Percentiles rank a stretch among this genome's conserved stretches.
Evolutionary conservation across 2,329 filamentous ascomycete species (phyloP).

Genomic region (Aspergillus spinulosporus): DNA sequence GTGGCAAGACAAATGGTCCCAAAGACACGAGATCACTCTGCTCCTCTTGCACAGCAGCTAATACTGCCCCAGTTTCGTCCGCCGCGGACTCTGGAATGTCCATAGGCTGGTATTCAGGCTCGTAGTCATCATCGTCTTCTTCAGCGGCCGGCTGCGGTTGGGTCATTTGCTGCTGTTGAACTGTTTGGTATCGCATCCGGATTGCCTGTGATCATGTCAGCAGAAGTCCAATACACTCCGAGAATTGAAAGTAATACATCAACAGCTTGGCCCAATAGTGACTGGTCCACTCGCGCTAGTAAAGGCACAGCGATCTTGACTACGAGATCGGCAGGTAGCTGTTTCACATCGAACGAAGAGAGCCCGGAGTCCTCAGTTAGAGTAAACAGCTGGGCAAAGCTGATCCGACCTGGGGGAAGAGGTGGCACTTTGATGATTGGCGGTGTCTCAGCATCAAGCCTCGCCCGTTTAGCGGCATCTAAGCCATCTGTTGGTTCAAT

Average conservation of each 20-base stretch:
- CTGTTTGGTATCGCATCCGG: constrained; percentile 39
- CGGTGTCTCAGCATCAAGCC: constrained; percentile 58
- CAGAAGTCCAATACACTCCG: neutral
- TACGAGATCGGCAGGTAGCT: constrained; percentile 72
- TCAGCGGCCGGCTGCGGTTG: constrained; percentile 31
- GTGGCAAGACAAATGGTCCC: constrained; percentile 74
- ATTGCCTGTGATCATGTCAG: constrained; percentile 36
- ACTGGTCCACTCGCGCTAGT: constrained; percentile 68
- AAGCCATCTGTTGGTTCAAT: constrained; percentile 69
- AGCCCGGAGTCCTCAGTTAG: constrained; percentile 74
- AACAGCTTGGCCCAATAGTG: constrained; percentile 70
- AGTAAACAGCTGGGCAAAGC: constrained; percentile 80
- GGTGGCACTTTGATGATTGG: constrained; percentile 62
- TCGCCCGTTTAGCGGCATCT: constrained; percentile 79
- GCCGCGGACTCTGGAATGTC: constrained; percentile 49
- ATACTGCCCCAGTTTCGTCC: constrained; percentile 64
- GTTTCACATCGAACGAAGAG: constrained; percentile 77
- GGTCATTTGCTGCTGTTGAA: constrained; percentile 38
- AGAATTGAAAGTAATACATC: constrained; percentile 52
- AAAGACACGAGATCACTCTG: constrained; percentile 62
- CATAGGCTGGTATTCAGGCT: constrained; percentile 77
- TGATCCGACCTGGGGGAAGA: constrained; percentile 72
- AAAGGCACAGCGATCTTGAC: constrained; percentile 80
- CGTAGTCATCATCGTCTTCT: constrained; percentile 83
- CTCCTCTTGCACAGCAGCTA: constrained; percentile 73